Evolutionary conservation across 2,329 filamentous ascomycete genomes (phyloP), one percentile per base, ranked within the genome.

Genomic region (Xylaria digitata): DNA sequence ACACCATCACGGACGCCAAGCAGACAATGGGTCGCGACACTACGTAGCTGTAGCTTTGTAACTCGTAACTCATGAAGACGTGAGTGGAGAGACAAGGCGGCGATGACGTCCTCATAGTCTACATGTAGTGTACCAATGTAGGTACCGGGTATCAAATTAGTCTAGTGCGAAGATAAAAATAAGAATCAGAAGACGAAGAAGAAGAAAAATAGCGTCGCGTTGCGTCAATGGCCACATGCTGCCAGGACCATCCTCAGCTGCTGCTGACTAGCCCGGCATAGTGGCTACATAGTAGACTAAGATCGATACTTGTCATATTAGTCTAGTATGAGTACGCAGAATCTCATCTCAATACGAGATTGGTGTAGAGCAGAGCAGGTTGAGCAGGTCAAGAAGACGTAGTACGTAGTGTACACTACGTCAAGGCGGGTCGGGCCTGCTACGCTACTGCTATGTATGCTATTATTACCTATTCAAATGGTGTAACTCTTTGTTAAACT

Each of bases 71-170:
- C 34, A 45, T 54, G 57, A 61, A 62, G 57, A 66, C 52, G 58
- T 66, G 43, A 43, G 53, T 55, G 53, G 53, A 30, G 53, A 55
- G 37, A 55, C 53, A 55, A 43, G 37, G 53, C 53, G 37, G 53
- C 57, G 57, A 65, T 66, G 63, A 66, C 63, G 63, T 66, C 58
- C 63, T 34, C 54, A 11, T 42, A 37, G 37, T 15, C 50, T 49
- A 23, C 45, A 34, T 19, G 26, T 13, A 23, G 23, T 7, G 19
- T 53, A 40, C 49, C 49, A 21, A 26, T 26, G 26, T 26, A 26
- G 26, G 26, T 26, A 26, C 26, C 26, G 26, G 3, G 26, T 26
- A 26, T 26, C 26, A 26, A 26, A 26, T 5, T 26, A 26, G n/a
- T 40, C 50, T 53, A 55, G 46, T 19, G 48, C 23, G 46, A 40